Base-by-base conservation (phyloP, 2,329 filamentous ascomycete species). In the Taxawa tesnikishii region DNA sequence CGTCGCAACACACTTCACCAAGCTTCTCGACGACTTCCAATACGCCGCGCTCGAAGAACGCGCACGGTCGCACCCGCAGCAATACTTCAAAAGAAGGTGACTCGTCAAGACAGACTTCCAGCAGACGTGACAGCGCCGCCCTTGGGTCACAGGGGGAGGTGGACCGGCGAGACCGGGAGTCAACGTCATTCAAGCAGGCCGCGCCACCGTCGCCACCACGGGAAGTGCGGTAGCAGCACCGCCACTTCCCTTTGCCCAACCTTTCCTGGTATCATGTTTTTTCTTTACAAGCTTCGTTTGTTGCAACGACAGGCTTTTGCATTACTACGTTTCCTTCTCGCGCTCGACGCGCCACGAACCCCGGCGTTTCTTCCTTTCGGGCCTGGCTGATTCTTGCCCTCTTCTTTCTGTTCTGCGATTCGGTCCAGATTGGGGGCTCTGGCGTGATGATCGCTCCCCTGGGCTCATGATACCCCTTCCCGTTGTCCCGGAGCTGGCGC, bases 61-160 rank as follows among this genome's bases (percentile, higher is more conserved):
- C 68, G 28, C 76, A 81, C 49, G 71, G 68, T 28, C 67, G 78
- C 41, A 72, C 77, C 45, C 66, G 68, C 46, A 82, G 76, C 54
- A 77, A 80, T 48, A 53, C 73, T 38, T 75, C 73, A 40, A 46
- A 52, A 32, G 39, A 32, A 26, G 42, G 31, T 23, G 38, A 31
- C 29, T 21, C 35, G 8, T 13, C 29, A 16, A 30, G 36, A n/a
- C 33, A 28, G 19, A 30, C 36, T n/a, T 31, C 38, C 3, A 34
- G 33, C 26, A 29, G 38, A 23, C 36, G 38, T 14, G 38, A 41
- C 12, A 41, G 38, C 28, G 38, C 34, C 26, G 38, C 38, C 16
- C 34, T 30, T 7, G 34, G 26, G 10, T 33, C 34, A 12, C 34
- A 37, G 17, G 13, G 32, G 7, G 34, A 37, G 16, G 23, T n/a